A percentile compares a stretch with the other conserved stretches of the same genome.
phyloP scores from a whole-genome alignment of 495 filamentous ascomycete genomes.

The Poronia punctata region DNA sequence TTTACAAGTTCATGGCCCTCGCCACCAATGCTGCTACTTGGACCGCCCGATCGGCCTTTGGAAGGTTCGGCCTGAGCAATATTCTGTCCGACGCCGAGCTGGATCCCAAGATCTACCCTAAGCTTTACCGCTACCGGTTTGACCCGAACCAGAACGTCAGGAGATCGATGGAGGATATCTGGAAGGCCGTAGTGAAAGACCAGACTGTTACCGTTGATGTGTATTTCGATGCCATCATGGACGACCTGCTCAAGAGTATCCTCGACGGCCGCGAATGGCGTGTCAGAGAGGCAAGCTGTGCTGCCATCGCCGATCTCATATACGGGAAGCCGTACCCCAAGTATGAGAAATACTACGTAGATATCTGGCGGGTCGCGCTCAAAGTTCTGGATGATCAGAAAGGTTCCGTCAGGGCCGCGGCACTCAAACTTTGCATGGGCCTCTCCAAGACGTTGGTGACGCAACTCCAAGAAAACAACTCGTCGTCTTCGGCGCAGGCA shows the following conservation, averaged over 20 bases:
- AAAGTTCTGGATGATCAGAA: conserved; percentile 94
- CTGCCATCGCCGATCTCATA: conserved; percentile 79
- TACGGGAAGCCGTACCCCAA: conserved; percentile 65
- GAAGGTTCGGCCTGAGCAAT: conserved; percentile 82
- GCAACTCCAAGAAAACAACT: conserved; percentile 72
- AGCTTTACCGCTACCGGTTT: conserved; percentile 88
- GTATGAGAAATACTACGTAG: conserved; percentile 75
- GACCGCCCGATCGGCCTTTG: conserved; percentile 91
- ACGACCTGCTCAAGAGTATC: conserved; percentile 76
- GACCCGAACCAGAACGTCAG: conserved; percentile 91
- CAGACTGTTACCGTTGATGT: conserved; percentile 60
- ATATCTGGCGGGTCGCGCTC: conserved; percentile 77
- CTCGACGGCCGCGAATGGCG: conserved; percentile 82
- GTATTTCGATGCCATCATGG: conserved; percentile 79
- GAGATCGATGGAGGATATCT: conserved; percentile 94
- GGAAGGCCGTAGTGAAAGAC: conserved; percentile 87
- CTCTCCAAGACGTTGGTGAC: conserved; percentile 77
- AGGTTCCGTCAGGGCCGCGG: conserved; percentile 73
- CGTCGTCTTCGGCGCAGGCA: conserved; percentile 59
- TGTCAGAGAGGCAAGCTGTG: conserved; percentile 82
- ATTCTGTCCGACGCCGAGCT: conserved; percentile 84
- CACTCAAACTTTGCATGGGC: conserved; percentile 70
- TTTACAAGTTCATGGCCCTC: conserved; percentile 95
- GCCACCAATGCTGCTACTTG: conserved; percentile 92
- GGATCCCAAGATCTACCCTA: conserved; percentile 90